phyloP scores from a whole-genome alignment of 192 early-diverging fungal species.

The Coemansia pectinata region DNA sequence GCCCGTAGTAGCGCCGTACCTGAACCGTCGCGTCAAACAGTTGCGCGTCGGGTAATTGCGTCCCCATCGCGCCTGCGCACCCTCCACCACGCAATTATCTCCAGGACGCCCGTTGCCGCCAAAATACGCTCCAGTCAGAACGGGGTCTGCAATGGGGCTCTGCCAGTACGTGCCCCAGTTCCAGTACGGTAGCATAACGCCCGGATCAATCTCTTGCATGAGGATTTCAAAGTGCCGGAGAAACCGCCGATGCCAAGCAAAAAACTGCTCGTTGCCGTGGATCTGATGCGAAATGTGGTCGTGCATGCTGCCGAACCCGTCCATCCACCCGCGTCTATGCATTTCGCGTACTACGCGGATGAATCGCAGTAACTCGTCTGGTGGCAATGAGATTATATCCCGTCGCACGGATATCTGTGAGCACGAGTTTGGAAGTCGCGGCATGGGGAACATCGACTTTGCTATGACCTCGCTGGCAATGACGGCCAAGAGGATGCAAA shows the following conservation, averaged over 20 bases:
- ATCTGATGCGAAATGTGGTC: conserved; percentile 54
- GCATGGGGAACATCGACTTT: conserved; percentile 45
- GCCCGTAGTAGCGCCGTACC: conserved; percentile 36
- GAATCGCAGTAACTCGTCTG: conserved; percentile 38
- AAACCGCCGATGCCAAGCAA: conserved; percentile 59
- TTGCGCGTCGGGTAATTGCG: conserved; percentile 49
- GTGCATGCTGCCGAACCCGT: conserved; percentile 56
- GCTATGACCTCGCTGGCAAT: conserved; percentile 23
- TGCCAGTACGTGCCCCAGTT: conserved; percentile 62
- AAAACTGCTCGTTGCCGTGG: conserved; percentile 57
- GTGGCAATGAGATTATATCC: conserved; percentile 35
- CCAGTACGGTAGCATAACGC: conserved; percentile 63
- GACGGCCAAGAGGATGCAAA: conserved; percentile 33
- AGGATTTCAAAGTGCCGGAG: conserved; percentile 55
- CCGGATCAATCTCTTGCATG: conserved; percentile 56
- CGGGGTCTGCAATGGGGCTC: conserved; percentile 47
- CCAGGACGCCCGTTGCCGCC: conserved; percentile 47
- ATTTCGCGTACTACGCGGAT: conserved; percentile 43
- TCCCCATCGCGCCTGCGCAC: conserved; percentile 55
- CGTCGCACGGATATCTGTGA: conserved; percentile 32
- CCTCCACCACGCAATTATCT: conserved; percentile 58
- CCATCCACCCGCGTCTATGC: conserved; percentile 58
- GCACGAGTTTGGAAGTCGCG: conserved; percentile 33
- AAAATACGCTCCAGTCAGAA: conserved; percentile 32
- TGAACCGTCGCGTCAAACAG: conserved; percentile 52